phyloP scores from a whole-genome alignment of 176 grass and related monocot genomes.

The Oropetium thomaeum region DNA sequence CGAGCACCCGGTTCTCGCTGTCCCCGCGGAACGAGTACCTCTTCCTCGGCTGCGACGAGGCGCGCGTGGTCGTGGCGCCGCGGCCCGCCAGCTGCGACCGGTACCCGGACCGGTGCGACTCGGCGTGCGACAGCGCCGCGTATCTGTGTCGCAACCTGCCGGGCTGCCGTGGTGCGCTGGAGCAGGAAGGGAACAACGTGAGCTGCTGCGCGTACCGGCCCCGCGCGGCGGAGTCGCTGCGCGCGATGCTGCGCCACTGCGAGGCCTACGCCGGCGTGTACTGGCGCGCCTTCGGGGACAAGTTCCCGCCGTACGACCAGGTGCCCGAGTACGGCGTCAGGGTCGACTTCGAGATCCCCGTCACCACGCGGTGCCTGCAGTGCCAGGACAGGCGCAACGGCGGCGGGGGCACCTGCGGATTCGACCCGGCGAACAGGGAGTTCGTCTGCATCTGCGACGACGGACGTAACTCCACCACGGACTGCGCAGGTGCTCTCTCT shows the following conservation, averaged over 20 bases:
- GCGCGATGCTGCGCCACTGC: conserved; percentile 73
- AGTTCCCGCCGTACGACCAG: conserved; percentile 81
- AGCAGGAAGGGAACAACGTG: conserved; percentile 29
- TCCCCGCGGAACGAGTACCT: conserved; percentile 81
- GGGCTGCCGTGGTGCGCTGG: conserved; percentile 46
- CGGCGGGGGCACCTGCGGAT: conserved; percentile 63
- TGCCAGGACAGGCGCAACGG: conserved; percentile 64
- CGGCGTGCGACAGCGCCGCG: conserved; percentile 73
- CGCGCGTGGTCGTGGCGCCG: conserved; percentile 66
- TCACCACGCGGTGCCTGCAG: conserved; percentile 80
- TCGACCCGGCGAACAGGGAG: conserved; percentile 51
- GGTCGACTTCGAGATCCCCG: conserved; percentile 87
- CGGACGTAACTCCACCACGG: conserved; percentile 63
- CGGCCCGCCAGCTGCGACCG: conserved; percentile 68
- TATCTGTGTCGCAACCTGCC: conserved; percentile 94
- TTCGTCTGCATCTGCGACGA: conserved; percentile 80
- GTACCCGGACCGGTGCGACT: conserved; percentile 78
- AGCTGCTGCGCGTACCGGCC: conserved; percentile 78
- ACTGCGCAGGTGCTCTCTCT: conserved; percentile 56
- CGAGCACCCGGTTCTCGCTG: conserved; percentile 89
- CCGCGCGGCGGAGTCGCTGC: conserved; percentile 60
- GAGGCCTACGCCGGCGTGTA: conserved; percentile 72
- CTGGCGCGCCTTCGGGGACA: conserved; percentile 63
- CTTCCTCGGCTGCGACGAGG: conserved; percentile 82
- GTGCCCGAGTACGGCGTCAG: conserved; percentile 76